These are phyloP conservation scores for Fusarium sulawesiense DNA, from an alignment of 2,329 filamentous ascomycete species.

Conservation along the genomic window DNA sequence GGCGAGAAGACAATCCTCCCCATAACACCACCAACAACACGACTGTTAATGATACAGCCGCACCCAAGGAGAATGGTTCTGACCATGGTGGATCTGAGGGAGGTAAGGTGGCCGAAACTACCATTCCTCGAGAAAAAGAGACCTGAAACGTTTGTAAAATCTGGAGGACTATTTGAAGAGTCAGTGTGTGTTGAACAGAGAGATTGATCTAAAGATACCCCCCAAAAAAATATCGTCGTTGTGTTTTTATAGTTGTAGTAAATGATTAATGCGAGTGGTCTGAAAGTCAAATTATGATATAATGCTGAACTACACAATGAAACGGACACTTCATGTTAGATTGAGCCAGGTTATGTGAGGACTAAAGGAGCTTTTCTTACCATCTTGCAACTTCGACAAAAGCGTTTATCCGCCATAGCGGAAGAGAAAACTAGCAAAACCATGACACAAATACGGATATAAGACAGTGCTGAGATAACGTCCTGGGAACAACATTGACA, in stretches of 20 bases:
- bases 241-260: background rate
- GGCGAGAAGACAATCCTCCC: constrained; percentile 58
- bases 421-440: background rate
- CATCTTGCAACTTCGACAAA: background rate
- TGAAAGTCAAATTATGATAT: background rate
- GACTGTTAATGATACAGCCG: constrained; percentile 16
- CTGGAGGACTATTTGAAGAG: background rate
- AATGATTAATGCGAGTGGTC: background rate
- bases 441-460: background rate
- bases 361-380: background rate
- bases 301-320: background rate
- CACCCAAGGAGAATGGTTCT: constrained; percentile 36
- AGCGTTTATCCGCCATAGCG: no score
- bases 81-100: constrained; percentile 43
- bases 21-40: constrained; percentile 31
- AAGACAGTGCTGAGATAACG: background rate
- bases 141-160: constrained; percentile 6
- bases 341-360: background rate
- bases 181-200: constrained; percentile 23
- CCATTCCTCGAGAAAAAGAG: constrained; percentile 38
- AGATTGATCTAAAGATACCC: constrained; percentile 22
- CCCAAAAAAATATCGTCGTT: constrained; percentile 5
- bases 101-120: constrained; percentile 34
- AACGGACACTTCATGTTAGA: background rate
- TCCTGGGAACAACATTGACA: background rate